Base-by-base conservation (phyloP, 495 filamentous ascomycete species). In the Aspergillus homomorphus region DNA sequence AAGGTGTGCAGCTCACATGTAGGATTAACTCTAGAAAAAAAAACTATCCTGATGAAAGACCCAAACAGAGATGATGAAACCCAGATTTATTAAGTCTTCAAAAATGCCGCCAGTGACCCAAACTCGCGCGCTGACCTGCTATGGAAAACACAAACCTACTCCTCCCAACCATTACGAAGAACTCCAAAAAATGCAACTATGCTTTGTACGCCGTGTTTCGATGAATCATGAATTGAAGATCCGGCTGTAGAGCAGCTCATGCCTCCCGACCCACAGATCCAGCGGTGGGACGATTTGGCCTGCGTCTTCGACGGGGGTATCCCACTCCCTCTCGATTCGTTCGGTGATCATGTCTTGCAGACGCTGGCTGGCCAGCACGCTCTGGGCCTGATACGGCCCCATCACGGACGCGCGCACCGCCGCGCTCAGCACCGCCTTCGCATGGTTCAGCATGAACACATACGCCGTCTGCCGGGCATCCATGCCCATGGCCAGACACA, bases 201-300 rank as follows among this genome's bases (percentile, higher is more conserved):
- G 5, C 33, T 14, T 7, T 5, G 45, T 15, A 1, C 15, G 21
- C 44, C 44, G 44, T 7, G 15, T 45, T 51, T 30, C 16, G 6
- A 21, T 26, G 26, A 19, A 49, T 79, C 62, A 87, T 53, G 84
- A 87, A 69, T 98, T 98, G 65, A 98, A 98, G 51, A 98, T 98
- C 69, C 94, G 85, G 61, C 90, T 95, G 75, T 98, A 98, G 42
- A 98, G 73, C 69, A 96, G 70, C 79, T 98, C 94, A 75, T 98
- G 94, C 69, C 94, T 84, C 12, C 95, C 94, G 57, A 95, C 79
- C 91, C 93, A 98, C 45, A 98, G 67, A 81, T 98, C 94, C 78
- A 97, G 82, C 18, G 87, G 84, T 8, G 92, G 91, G 42, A 93
- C 88, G 23, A 79, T 82, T 77, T 97, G 92, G n/a, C 88, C 93